Conservation (phyloP, 306 rosid species). For the Begonia peltatifolia region DNA sequence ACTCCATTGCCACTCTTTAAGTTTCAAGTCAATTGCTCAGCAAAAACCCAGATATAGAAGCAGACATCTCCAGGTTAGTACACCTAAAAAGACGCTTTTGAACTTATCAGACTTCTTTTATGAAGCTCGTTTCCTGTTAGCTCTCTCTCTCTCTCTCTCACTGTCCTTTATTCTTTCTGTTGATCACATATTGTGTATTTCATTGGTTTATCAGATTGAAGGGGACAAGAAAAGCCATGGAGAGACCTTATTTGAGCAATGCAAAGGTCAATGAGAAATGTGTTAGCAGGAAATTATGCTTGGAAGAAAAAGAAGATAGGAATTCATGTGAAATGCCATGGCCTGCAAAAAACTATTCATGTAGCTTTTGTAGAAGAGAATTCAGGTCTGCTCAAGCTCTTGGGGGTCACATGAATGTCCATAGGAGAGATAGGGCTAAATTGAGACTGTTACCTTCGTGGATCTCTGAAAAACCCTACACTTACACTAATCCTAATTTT, state of each 20-base stretch:
- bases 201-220: conserved; percentile 3
- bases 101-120: not conserved
- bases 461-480: conserved; percentile 19
- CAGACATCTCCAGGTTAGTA: conserved; percentile 26
- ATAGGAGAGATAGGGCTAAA: conserved; percentile 78
- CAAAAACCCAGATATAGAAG: conserved; percentile 36
- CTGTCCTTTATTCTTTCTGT: not conserved
- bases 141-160: conserved; percentile 9
- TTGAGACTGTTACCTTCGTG: conserved; percentile 33
- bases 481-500: conserved; percentile 4
- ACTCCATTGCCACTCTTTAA: conserved; percentile 9
- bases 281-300: conserved; percentile 14
- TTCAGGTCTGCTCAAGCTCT: conserved; percentile 82
- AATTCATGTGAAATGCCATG: conserved; percentile 26
- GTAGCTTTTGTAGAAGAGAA: conserved; percentile 76
- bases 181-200: not conserved
- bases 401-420: conserved; percentile 92
- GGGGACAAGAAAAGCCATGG: conserved; percentile 21
- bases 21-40: conserved; percentile 31
- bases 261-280: conserved; percentile 20
- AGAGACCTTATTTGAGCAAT: conserved; percentile 30
- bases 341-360: conserved; percentile 43
- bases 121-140: conserved; percentile 6
- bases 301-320: conserved; percentile 31
- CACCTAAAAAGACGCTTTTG: conserved; percentile 22